Conservation (phyloP, 1,284 basidiomycete species). For the Marasmius oreades region DNA sequence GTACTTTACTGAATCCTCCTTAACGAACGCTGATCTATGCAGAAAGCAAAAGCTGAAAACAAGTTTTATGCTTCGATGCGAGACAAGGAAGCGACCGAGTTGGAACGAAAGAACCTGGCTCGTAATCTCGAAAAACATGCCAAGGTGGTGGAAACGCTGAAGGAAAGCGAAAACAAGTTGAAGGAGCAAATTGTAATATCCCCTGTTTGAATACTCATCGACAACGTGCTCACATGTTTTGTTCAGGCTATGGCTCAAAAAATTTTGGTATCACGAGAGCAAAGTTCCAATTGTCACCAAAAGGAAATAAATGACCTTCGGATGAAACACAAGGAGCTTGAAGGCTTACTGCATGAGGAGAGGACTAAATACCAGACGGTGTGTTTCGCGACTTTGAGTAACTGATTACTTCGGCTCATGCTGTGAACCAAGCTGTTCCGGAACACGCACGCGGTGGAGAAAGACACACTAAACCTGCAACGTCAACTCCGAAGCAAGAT, state of each 20-base stretch:
- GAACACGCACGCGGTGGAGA: slow-evolving; percentile 17
- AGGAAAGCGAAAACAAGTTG: slow-evolving; percentile 64
- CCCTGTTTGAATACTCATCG: not conserved
- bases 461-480: slow-evolving; percentile 25
- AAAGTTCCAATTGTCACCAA: no score
- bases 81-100: slow-evolving; percentile 80
- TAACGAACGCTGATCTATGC: slow-evolving; percentile 9
- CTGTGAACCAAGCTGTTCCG: not conserved
- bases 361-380: no score
- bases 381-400: not conserved
- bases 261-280: not conserved
- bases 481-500: slow-evolving; percentile 39
- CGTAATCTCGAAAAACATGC: slow-evolving; percentile 71
- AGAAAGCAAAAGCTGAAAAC: slow-evolving; percentile 93
- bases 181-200: slow-evolving; percentile 53
- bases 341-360: no score
- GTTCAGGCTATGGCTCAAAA: not conserved
- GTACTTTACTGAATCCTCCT: slow-evolving; percentile 2
- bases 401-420: not conserved
- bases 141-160: slow-evolving; percentile 69
- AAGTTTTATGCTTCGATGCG: slow-evolving; percentile 93
- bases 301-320: no score
- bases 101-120: slow-evolving; percentile 68
- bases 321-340: no score
- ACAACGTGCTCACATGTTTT: not conserved